These are phyloP conservation scores for Cajanus cajan DNA, from an alignment of 306 rosid species.

Conservation along the genomic window DNA sequence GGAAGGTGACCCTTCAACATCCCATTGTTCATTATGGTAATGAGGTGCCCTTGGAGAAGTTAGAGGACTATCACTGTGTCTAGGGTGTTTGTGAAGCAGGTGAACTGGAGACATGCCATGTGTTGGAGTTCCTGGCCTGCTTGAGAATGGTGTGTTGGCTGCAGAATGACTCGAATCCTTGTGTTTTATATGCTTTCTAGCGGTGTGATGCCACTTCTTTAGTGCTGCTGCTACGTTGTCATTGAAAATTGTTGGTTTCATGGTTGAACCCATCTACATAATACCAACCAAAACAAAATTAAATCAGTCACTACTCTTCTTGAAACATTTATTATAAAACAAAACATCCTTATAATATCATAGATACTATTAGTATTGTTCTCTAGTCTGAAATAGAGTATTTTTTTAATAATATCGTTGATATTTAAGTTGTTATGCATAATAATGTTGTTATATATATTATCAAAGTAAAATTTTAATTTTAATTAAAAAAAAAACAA, in stretches of 20 bases:
- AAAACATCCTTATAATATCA: no score
- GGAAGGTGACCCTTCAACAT: constrained; percentile 35
- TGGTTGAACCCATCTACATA: constrained; percentile 65
- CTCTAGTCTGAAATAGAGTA: no score
- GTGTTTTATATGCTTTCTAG: constrained; percentile 45
- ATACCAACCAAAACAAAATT: background rate
- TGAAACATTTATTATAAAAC: background rate
- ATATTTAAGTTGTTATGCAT: no score
- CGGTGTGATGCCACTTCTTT: constrained; percentile 52
- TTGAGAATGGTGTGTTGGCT: constrained; percentile 54
- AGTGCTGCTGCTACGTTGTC: constrained; percentile 57
- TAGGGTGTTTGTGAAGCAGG: constrained; percentile 45
- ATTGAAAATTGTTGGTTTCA: constrained; percentile 68
- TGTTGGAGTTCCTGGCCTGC: constrained; percentile 56
- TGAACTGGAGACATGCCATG: constrained; percentile 66
- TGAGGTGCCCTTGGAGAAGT: constrained; percentile 37
- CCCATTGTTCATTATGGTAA: constrained; percentile 32
- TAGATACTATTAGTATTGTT: no score
- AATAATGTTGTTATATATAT: no score
- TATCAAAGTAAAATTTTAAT: no score
- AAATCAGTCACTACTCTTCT: background rate
- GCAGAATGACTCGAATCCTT: constrained; percentile 24
- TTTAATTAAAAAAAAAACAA: no score
- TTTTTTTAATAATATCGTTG: no score
- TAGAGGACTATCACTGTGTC: constrained; percentile 24